Percentiles rank a stretch among this genome's conserved stretches.
Conservation (phyloP, 2,329 filamentous ascomycete species). For the Neofusicoccum parvum region DNA sequence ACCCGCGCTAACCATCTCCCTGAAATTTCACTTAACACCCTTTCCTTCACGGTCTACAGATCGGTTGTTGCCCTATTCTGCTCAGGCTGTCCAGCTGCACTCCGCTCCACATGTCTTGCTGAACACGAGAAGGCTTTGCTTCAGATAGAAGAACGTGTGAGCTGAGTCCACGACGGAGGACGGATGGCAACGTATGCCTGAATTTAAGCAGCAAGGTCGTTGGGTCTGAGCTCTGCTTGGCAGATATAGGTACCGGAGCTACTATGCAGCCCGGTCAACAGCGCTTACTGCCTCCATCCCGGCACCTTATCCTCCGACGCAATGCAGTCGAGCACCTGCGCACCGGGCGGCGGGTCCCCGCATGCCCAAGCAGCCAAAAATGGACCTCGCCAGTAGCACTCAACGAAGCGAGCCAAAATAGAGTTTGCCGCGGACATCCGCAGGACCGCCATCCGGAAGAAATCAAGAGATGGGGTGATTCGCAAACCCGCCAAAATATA, state of each 20-base stretch:
- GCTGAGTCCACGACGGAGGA: too few species aligned
- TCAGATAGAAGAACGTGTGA: too few species aligned
- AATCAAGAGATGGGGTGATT: neutral
- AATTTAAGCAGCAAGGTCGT: too few species aligned
- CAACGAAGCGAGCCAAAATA: neutral
- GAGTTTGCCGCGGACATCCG: conserved; percentile 1
- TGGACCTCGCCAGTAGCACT: neutral
- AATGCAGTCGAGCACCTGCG: neutral
- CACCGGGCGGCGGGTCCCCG: neutral
- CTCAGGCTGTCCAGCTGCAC: too few species aligned
- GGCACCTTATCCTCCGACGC: neutral
- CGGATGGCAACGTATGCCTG: too few species aligned
- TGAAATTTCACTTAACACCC: neutral
- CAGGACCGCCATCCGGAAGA: neutral
- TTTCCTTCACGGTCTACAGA: neutral
- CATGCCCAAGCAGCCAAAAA: neutral
- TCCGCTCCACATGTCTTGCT: neutral
- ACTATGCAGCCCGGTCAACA: too few species aligned
- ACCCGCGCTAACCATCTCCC: neutral
- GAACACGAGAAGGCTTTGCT: too few species aligned
- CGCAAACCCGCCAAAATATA: neutral
- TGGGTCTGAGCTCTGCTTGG: too few species aligned
- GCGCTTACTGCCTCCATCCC: neutral
- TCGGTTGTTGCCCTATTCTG: neutral
- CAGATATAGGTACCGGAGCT: too few species aligned